Base-by-base conservation (phyloP, 2,329 filamentous ascomycete species). In the Ophiostoma sp. region DNA sequence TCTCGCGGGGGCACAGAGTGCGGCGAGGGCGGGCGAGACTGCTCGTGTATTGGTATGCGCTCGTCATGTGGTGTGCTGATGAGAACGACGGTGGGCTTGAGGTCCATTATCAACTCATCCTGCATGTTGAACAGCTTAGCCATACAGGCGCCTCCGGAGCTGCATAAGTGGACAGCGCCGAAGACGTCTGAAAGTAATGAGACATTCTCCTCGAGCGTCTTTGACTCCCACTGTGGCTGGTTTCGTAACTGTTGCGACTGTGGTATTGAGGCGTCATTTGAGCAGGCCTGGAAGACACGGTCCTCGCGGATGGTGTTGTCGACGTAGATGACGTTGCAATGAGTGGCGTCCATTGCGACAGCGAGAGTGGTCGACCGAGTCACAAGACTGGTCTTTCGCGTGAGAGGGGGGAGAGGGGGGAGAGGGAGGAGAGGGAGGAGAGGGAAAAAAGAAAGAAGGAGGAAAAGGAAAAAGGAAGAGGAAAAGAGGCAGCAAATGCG, bases 251-350 rank as follows among this genome's bases (percentile, higher is more conserved):
- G 16, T 5, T 63, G 58, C 1, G 38, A 36, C 1, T 64, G 41
- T 11, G 65, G 44, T 42, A 38, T 47, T 60, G 73, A 71, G 52
- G 72, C 72, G 55, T 73, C 72, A 68, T 70, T 72, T 41, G 72
- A 64, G 71, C 71, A 69, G 66, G 77, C 72, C 60, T 72, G 75
- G 55, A 85, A 76, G 66, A 80, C 74, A 68, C 81, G 78, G 73
- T 85, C 80, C 70, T 81, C 76, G 72, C 77, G 78, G 71, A 84
- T 81, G 70, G 80, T 78, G 74, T 83, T 83, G 77, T 86, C 83
- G 73, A 87, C 84, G 73, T 87, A 87, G 71, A 87, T 83, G 72
- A 87, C 81, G 76, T 86, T 83, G 76, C 84, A 86, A 69, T 79
- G 78, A 74, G 82, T 80, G 75, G 79, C 80, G 76, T 87, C 84